Base-by-base conservation (phyloP, 2,329 filamentous ascomycete genomes). In the Aureobasidium sp. region DNA sequence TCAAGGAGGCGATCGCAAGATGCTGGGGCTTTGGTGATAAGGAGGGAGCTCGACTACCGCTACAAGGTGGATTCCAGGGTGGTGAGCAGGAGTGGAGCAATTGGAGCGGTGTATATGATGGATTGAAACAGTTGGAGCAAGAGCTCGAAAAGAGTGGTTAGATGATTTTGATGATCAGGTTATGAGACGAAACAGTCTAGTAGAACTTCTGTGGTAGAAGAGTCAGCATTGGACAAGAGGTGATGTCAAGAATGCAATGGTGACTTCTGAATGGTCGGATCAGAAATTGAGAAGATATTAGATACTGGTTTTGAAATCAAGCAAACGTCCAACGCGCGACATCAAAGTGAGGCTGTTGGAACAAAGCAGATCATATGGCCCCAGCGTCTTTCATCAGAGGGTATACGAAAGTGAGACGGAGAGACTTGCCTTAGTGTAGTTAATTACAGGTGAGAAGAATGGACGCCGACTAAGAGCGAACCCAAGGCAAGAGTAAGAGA, bases 1-100 rank as follows among this genome's bases (percentile, higher is more conserved):
- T 88, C 70, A 87, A 87, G 71, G 85, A 88, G 73, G 84, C 81
- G 0, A 77, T 84, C 6, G 81, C 80, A 63, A 75, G 84, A 46
- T 74, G 86, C n/a, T 77, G 84, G 64, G 81, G 82, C 0, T 77
- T 86, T 61, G 85, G 85, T 1, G 82, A 84, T 59, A 71, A 75
- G 61, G 83, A 85, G 63, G 84, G 84, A 13, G 84, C 81, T 7
- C 76, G 85, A 62, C 69, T 87, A 65, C 85, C 85, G 2, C 73
- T 87, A 41, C 73, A 76, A 41, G 83, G 83, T 1, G 83, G 83
- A 0, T 78, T 87, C 62, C 80, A 82, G 0, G 82, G 82, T 0
- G 82, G 80, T 24, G 82, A 82, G 48, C 75, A 71, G 5, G 82
- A 85, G 70, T 86, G 83, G 84, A 78, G 74, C 12, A 79, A 76